Base-by-base conservation (phyloP, 2,329 filamentous ascomycete species). In the Colletotrichum magnum region DNA sequence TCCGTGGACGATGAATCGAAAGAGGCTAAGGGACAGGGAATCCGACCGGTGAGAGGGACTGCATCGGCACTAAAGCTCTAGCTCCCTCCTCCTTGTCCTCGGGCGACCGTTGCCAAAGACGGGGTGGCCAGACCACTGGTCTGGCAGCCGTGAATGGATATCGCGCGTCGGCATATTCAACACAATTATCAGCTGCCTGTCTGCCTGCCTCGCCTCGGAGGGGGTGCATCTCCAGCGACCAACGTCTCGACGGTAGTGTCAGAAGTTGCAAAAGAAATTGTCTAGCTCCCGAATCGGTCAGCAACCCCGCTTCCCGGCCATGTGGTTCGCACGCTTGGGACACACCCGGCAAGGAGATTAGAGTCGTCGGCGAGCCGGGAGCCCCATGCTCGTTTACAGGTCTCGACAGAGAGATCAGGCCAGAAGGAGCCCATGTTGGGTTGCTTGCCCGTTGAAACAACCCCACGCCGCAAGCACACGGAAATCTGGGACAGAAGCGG, bases 291-390 rank as follows among this genome's bases (percentile, higher is more conserved):
- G 47, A 61, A 69, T 15, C 56, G 64, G 28, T 16, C 56, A 53
- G 47, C 50, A 59, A 67, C 64, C 67, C 62, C 64, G 67, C 58
- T 68, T 67, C 45, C 67, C 67, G 53, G 47, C 67, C 57, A 58
- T 68, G 52, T 58, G 67, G 67, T 58, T 48, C 43, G 16, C 51
- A 52, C 39, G 41, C 57, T 58, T 48, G 48, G 47, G 28, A 52
- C 56, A 48, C 57, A 48, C 52, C 45, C 52, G 39, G 36, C 45
- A 45, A 62, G 57, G 63, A 68, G 36, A 62, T 57, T 62, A 50
- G 16, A 67, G 53, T 52, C 36, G 36, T 18, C 50, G 63, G 45
- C 57, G 36, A 48, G 45, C 67, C 52, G 43, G 53, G 32, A 53
- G 52, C 36, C 45, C 61, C 66, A 52, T 66, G 54, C 48, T 64